These are phyloP conservation scores for Mucor plumbeus DNA, from an alignment of 371 early-diverging fungal species.

Conservation along the genomic window DNA sequence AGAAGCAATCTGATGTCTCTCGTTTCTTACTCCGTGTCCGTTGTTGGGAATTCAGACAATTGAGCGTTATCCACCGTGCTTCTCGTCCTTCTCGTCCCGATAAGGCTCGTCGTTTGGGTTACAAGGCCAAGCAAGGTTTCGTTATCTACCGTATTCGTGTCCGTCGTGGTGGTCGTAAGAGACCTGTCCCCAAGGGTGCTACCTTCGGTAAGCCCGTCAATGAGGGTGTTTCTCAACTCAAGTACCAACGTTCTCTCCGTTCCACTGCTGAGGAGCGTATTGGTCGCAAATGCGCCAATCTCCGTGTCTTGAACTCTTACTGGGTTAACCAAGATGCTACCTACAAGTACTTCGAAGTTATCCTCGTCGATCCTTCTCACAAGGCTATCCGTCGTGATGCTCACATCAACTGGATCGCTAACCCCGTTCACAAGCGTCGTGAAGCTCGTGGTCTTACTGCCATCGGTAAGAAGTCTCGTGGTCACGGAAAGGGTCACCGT, in stretches of 20 bases:
- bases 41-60: slow-evolving; percentile 96
- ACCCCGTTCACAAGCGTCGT: slow-evolving; percentile 97
- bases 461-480: slow-evolving; percentile 97
- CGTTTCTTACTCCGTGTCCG: slow-evolving; percentile 98
- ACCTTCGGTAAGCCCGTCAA: slow-evolving; percentile 97
- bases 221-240: slow-evolving; percentile 98
- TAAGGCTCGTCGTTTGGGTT: slow-evolving; percentile 99
- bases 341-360: slow-evolving; percentile 99
- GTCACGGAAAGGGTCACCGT: slow-evolving; percentile 96
- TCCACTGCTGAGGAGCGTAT: slow-evolving; percentile 97
- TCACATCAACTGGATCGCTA: slow-evolving; percentile 99
- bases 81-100: slow-evolving; percentile 98
- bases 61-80: slow-evolving; percentile 96
- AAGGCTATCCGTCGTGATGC: slow-evolving; percentile 97
- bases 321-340: slow-evolving; percentile 99
- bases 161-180: slow-evolving; percentile 98
- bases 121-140: slow-evolving; percentile 99
- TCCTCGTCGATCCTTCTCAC: slow-evolving; percentile 96
- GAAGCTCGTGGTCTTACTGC: slow-evolving; percentile 98
- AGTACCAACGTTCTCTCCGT: slow-evolving; percentile 93
- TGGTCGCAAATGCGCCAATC: slow-evolving; percentile 92
- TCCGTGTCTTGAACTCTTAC: slow-evolving; percentile 98
- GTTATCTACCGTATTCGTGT: slow-evolving; percentile 98
- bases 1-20: slow-evolving; percentile 99
- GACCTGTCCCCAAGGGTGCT: slow-evolving; percentile 96